A percentile compares a stretch with the other conserved stretches of the same genome.
Conservation (phyloP, 345 rosid genomes). For the Orychophragmus violaceus region DNA sequence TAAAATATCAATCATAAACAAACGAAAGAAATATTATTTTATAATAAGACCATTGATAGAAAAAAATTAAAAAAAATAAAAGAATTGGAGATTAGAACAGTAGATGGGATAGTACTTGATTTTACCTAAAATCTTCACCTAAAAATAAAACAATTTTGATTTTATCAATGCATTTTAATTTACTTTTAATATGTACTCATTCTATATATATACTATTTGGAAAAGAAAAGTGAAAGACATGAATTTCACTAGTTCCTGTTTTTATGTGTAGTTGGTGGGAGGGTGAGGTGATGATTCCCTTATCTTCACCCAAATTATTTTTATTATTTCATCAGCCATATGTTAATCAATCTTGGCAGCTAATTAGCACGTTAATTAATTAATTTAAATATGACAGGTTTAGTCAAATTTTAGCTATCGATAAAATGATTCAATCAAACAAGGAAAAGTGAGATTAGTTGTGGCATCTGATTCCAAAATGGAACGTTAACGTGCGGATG, state of each 20-base stretch:
- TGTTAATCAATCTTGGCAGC: conserved; percentile 24
- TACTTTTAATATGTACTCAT: neutral
- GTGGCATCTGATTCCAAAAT: conserved; percentile 25
- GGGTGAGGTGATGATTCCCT: conserved; percentile 22
- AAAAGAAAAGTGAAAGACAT: neutral
- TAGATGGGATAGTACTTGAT: too few species aligned
- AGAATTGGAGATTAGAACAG: too few species aligned
- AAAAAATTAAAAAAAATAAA: too few species aligned
- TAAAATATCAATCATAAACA: too few species aligned
- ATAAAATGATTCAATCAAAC: conserved; percentile 14
- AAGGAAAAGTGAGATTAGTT: conserved; percentile 27
- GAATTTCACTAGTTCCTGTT: neutral
- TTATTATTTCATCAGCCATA: neutral
- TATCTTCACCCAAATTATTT: conserved; percentile 13
- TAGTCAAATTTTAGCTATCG: conserved; percentile 17
- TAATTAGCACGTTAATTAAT: conserved; percentile 14
- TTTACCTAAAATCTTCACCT: too few species aligned
- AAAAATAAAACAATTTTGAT: too few species aligned
- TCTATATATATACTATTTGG: neutral
- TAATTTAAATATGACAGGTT: neutral
- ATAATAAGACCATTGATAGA: too few species aligned
- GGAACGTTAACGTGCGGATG: conserved; percentile 26
- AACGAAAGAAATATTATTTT: too few species aligned
- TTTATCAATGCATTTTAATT: neutral
- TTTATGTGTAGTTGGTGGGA: conserved; percentile 23